phyloP scores from a whole-genome alignment of 2,329 filamentous ascomycete genomes.

The Ophiostoma triangulosporum region DNA sequence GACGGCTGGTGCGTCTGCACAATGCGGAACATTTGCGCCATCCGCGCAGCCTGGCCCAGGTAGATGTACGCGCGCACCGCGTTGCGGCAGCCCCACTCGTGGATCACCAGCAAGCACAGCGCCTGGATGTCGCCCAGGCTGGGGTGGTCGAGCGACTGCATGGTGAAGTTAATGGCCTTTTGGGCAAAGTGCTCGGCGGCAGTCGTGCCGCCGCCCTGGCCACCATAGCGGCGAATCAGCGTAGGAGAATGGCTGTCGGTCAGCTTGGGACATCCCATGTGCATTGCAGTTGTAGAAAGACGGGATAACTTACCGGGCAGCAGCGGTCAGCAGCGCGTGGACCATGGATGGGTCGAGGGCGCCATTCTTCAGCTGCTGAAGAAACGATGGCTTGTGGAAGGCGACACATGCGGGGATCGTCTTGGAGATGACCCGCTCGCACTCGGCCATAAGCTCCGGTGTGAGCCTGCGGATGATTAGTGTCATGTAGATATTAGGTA shows the following conservation, averaged over 20 bases:
- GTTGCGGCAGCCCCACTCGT: slow-evolving; percentile 49
- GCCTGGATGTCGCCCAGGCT: slow-evolving; percentile 48
- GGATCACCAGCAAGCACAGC: slow-evolving; percentile 45
- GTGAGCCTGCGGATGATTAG: slow-evolving; percentile 29
- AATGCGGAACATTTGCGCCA: slow-evolving; percentile 51
- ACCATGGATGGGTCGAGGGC: slow-evolving; percentile 42
- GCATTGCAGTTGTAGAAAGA: not conserved
- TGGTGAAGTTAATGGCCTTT: slow-evolving; percentile 44
- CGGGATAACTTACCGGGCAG: slow-evolving; percentile 33
- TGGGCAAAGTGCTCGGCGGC: slow-evolving; percentile 46
- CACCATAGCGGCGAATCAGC: slow-evolving; percentile 45
- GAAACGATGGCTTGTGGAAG: slow-evolving; percentile 49
- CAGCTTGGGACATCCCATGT: not conserved
- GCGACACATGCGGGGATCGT: slow-evolving; percentile 47
- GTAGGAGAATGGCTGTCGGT: slow-evolving; percentile 36
- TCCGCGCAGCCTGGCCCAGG: slow-evolving; percentile 47
- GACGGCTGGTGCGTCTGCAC: slow-evolving; percentile 37
- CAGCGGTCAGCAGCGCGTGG: slow-evolving; percentile 43
- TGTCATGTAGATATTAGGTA: no score
- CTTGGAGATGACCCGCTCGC: slow-evolving; percentile 47
- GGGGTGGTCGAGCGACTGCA: slow-evolving; percentile 44
- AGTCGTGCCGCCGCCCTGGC: slow-evolving; percentile 33
- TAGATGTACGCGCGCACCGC: slow-evolving; percentile 51
- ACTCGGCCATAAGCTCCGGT: slow-evolving; percentile 44
- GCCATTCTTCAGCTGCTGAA: slow-evolving; percentile 45